Evolutionary conservation across 1,139 yeast genomes (phyloP).

Genomic region (Hansenula sp.): DNA sequence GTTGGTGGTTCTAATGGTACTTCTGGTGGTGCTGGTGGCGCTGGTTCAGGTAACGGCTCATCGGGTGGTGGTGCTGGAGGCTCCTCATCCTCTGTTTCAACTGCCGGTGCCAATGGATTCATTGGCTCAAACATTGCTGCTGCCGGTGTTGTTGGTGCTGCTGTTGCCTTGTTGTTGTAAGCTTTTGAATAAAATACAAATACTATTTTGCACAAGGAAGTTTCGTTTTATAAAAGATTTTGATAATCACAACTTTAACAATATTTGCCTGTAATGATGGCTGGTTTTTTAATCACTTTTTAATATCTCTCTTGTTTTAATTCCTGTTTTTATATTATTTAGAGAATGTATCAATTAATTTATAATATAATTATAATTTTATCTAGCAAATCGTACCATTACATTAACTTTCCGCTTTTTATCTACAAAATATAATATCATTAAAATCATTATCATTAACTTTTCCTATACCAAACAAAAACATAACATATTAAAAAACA

Average conservation of each 20-base stretch:
- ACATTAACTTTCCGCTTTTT: no score
- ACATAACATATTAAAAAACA: background rate
- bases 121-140: no score
- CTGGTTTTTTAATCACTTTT: no score
- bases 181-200: background rate
- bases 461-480: background rate
- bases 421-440: background rate
- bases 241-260: no score
- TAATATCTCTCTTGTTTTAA: no score
- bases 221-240: background rate
- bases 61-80: background rate
- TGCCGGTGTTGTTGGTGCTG: slow-evolving; percentile 18
- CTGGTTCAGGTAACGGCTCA: background rate
- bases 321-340: no score
- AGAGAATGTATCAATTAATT: no score
- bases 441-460: background rate
- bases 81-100: no score
- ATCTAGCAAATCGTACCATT: no score
- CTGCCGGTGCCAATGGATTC: background rate
- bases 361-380: no score
- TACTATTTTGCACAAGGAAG: no score
- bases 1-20: background rate
- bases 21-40: slow-evolving; percentile 1
- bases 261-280: no score
- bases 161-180: slow-evolving; percentile 18